A percentile compares a stretch with the other conserved stretches of the same genome.
Evolutionary conservation across 208 protist genomes (phyloP).

Genomic region (Crithidia fasciculata): DNA sequence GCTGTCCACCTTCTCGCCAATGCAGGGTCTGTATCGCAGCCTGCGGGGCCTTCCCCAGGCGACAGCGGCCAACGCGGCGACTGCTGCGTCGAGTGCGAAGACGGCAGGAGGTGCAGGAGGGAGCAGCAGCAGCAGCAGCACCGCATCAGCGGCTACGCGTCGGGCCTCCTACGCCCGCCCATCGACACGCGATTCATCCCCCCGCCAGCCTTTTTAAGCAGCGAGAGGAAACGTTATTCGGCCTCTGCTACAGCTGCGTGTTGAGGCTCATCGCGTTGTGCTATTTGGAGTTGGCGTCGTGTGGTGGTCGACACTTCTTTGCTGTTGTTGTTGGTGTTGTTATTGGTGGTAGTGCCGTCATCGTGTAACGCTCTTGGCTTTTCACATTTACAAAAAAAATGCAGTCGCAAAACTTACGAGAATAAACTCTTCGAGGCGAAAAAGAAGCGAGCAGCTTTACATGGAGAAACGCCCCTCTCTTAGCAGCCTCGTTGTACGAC

Average conservation of each 20-base stretch:
- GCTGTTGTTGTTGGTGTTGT: neutral
- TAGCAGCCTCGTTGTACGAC: too few species aligned
- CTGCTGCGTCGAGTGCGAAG: neutral
- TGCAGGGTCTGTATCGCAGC: conserved; percentile 26
- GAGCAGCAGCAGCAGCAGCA: neutral
- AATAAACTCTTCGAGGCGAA: too few species aligned
- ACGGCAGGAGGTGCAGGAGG: neutral
- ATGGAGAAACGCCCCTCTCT: too few species aligned
- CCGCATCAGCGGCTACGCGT: neutral
- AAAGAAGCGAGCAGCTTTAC: too few species aligned
- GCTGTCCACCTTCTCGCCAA: conserved; percentile 42
- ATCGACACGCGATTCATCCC: neutral
- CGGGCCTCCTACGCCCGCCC: conserved; percentile 35
- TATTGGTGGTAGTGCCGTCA: neutral
- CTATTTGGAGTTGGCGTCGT: too few species aligned
- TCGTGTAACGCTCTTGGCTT: too few species aligned
- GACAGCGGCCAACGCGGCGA: neutral
- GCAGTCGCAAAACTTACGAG: too few species aligned
- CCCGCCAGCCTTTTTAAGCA: conserved; percentile 4
- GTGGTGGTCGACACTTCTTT: neutral
- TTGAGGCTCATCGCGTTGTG: too few species aligned
- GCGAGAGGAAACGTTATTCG: neutral
- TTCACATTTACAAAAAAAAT: too few species aligned
- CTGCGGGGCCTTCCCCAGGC: conserved; percentile 7
- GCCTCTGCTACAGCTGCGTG: too few species aligned